Evolutionary conservation across 1,139 yeast species (phyloP).

Genomic region (Kluyveromyces marxianus): DNA sequence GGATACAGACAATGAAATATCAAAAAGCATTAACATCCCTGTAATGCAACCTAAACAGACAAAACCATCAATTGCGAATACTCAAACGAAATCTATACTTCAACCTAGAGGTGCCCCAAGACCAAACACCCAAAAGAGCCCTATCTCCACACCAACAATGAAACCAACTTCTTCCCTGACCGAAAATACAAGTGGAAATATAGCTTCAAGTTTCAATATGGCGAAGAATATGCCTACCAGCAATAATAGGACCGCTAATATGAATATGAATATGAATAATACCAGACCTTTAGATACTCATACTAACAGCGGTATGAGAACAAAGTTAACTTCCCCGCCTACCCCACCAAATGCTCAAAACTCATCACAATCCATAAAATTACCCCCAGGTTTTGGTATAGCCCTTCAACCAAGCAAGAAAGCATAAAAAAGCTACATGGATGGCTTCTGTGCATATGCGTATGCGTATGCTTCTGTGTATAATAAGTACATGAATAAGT

Average conservation of each 20-base stretch:
- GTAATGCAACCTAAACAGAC: conserved; percentile 22
- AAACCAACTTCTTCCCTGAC: neutral
- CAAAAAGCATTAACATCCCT: conserved; percentile 17
- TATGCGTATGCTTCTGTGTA: no score
- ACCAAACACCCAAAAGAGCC: neutral
- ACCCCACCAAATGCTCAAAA: neutral
- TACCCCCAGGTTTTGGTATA: conserved; percentile 34
- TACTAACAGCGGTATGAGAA: no score
- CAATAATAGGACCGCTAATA: no score
- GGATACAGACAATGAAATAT: conserved; percentile 19
- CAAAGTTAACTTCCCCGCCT: neutral
- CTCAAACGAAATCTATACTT: neutral
- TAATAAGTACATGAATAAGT: no score
- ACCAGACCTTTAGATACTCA: no score
- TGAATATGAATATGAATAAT: no score
- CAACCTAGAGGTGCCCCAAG: neutral
- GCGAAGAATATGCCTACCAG: no score
- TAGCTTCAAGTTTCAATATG: no score
- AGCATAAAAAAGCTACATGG: neutral
- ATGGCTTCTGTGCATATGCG: no score
- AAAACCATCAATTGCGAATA: neutral
- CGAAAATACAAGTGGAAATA: neutral
- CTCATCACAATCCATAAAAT: conserved; percentile 4
- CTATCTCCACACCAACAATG: neutral
- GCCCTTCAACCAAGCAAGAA: conserved; percentile 25